Evolutionary conservation across 2,329 filamentous ascomycete genomes (phyloP), one percentile per base, ranked within the genome.

Genomic region (Ramularia endophylla): DNA sequence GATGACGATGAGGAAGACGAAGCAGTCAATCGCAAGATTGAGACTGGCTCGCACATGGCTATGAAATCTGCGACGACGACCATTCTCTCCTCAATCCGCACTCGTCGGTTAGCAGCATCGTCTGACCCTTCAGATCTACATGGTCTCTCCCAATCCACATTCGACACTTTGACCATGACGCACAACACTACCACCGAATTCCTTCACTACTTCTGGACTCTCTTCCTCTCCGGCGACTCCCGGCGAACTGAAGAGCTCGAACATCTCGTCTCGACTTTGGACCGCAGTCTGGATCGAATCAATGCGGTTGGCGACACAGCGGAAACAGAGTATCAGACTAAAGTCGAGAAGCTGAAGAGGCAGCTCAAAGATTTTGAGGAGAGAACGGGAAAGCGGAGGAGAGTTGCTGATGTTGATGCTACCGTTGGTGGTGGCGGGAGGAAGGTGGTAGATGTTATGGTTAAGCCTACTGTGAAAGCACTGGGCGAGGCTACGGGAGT

Each of bases 151-250:
- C 59, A 65, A 40, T 39, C 63, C 2, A 67, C 80, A 2, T 80
- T 79, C 50, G 80, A 84, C 51, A 75, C 75, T 13, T 59, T 85
- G n/a, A 73, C 70, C 9, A 72, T 85, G 41, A 95, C 90, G 0
- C 88, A 97, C 61, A 89, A 89, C 39, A 98, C 92, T 0, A 94
- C 87, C 0, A 83, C 86, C 27, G 92, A 98, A 59, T 98, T 97
- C 57, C 70, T 98, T n/a, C 86, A 90, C 55, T 94, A 97, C 63
- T 98, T 98, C 69, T 98, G 90, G 90, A 77, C 79, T 25, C 81
- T 89, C 0, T 98, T 94, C 58, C 74, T 94, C 18, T 95, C 89
- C 0, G 90, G 89, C 11, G 87, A 95, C 58, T 82, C 87, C 45
- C 52, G 56, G 3, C 81, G 87, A 25, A 86, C 87, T 0, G 74